Conservation (phyloP, 2,329 filamentous ascomycete species). For the Raffaelea albimanens region DNA sequence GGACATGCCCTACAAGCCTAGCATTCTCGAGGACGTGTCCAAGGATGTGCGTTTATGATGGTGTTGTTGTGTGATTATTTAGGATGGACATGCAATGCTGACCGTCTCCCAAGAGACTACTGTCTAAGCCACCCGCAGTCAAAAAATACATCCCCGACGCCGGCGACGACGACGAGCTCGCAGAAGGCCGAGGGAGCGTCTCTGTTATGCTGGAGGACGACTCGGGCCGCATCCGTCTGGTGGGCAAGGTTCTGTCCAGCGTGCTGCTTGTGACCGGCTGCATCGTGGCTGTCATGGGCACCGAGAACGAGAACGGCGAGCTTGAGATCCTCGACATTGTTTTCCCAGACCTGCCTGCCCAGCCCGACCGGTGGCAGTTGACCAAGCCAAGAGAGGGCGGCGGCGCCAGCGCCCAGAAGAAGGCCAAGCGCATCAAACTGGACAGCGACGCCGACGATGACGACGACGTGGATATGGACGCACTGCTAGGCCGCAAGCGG, state of each 20-base stretch:
- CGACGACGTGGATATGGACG: conserved; percentile 48
- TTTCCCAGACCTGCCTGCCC: conserved; percentile 74
- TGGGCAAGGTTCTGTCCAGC: conserved; percentile 58
- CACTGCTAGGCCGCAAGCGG: conserved; percentile 13
- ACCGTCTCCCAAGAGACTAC: conserved; percentile 2
- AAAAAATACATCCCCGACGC: conserved; percentile 65
- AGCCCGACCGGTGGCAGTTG: conserved; percentile 70
- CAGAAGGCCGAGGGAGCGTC: conserved; percentile 14
- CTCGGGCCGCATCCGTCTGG: conserved; percentile 75
- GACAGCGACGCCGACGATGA: conserved; percentile 30
- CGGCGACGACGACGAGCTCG: conserved; percentile 41
- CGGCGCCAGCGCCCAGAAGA: not conserved
- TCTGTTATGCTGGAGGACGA: conserved; percentile 83
- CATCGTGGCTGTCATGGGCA: conserved; percentile 89
- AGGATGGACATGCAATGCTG: conserved; percentile 33
- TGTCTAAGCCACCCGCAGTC: conserved; percentile 50
- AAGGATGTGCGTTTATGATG: conserved; percentile 56
- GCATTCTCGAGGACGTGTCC: conserved; percentile 87
- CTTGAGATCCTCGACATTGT: conserved; percentile 88
- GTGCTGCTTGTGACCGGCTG: conserved; percentile 81
- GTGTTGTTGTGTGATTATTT: not conserved
- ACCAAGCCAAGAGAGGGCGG: conserved; percentile 35
- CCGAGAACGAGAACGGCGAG: conserved; percentile 83
- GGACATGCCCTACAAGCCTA: conserved; percentile 93
- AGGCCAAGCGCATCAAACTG: conserved; percentile 22